Base-by-base conservation (phyloP, 176 grass and related monocot genomes). In the Pharus latifolius region DNA sequence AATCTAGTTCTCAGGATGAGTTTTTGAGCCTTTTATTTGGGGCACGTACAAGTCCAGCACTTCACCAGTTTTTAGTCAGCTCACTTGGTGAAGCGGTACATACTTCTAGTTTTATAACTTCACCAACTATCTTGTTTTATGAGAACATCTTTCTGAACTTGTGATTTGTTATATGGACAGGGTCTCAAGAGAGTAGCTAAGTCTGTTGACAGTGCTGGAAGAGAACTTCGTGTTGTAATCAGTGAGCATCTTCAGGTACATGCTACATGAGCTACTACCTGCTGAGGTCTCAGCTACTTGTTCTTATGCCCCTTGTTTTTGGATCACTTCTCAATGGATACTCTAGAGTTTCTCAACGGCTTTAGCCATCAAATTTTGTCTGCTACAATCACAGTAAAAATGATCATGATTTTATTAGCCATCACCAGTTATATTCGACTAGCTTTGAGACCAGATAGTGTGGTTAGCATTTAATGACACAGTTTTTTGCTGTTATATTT, bases 201-300 rank as follows among this genome's bases (percentile, higher is more conserved):
- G 81, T 66, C 74, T 70, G 42, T 97, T 80, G 83, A 97, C 60
- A 77, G 65, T 64, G 78, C 93, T 74, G 93, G 89, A 68, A 92
- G 78, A 76, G 93, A 97, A 78, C 78, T 97, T 80, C 89, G 90
- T 80, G 65, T 65, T 72, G 67, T 97, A 80, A 43, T 97, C 28
- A 89, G 83, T 10, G 93, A 97, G 62, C 93, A 97, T 84, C 88
- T 97, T 77, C 93, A 92, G 93, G 93, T 92, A 75, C 49, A 50
- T 71, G 16, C 23, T n/a, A n/a, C n/a, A n/a, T n/a, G 15, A 68
- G 29, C 45, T 56, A 73, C 50, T 17, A 64, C 33, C 17, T 37
- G 35, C 10, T 2, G 32, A 70, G 42, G 4, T 69, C 44, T 73
- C 31, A 74, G 2, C 51, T 49, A 68, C 23, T 42, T 63, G 48